phyloP scores from a whole-genome alignment of 805 yeast genomes.

The Helenozyma baotianmanensis region DNA sequence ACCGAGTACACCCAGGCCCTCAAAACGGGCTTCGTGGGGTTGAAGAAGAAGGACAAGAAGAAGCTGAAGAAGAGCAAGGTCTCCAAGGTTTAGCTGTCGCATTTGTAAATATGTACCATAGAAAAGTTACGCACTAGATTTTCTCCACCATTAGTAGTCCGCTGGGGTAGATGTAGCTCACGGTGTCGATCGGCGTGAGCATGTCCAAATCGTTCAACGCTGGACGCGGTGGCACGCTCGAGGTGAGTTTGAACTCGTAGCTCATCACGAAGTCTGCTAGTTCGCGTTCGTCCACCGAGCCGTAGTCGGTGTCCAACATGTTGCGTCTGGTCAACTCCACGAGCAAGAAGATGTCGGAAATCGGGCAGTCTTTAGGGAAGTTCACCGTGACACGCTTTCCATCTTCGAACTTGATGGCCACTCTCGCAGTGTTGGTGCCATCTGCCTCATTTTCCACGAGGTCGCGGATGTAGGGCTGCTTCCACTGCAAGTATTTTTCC shows the following conservation, averaged over 20 bases:
- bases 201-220: conserved; percentile 25
- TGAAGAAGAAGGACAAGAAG: conserved; percentile 79
- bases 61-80: conserved; percentile 48
- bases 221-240: conserved; percentile 37
- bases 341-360: conserved; percentile 31
- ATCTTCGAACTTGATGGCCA: conserved; percentile 63
- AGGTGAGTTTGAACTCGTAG: conserved; percentile 28
- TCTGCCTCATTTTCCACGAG: conserved; percentile 10
- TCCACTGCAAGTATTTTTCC: conserved; percentile 33
- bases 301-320: conserved; percentile 30
- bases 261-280: conserved; percentile 22
- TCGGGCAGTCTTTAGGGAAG: conserved; percentile 26
- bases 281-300: conserved; percentile 20
- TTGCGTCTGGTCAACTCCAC: conserved; percentile 35
- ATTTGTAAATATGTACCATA: no score
- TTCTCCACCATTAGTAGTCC: conserved; percentile 59
- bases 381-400: conserved; percentile 51
- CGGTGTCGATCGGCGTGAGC: conserved; percentile 49
- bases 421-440: conserved; percentile 40
- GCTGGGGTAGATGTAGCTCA: conserved; percentile 47
- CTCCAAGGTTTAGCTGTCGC: conserved; percentile 13
- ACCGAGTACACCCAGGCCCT: conserved; percentile 61
- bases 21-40: conserved; percentile 68
- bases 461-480: conserved; percentile 26
- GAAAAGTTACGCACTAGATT: neutral